Evolutionary conservation across 371 early-diverging fungal genomes (phyloP).

Genomic region (Fennellomyces sp.): DNA sequence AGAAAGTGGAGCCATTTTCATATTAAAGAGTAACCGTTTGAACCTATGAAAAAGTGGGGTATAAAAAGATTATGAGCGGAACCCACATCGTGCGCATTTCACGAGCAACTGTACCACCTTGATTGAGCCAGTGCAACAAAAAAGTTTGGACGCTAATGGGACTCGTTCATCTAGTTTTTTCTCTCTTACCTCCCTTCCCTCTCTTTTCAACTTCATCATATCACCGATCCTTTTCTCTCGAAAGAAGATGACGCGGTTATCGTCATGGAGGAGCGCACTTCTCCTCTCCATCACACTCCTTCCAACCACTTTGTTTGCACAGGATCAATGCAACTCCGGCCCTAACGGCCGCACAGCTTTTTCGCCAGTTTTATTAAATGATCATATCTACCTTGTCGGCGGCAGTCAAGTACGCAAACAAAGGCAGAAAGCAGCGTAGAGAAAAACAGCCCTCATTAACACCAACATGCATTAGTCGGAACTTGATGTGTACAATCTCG

Average conservation of each 20-base stretch:
- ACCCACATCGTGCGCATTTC: neutral
- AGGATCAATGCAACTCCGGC: neutral
- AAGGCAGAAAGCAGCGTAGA: neutral
- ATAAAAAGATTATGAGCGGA: too few relatives aligned
- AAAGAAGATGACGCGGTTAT: neutral
- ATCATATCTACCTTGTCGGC: constrained; percentile 13
- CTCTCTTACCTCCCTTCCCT: neutral
- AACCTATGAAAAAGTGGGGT: too few relatives aligned
- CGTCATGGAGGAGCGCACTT: neutral
- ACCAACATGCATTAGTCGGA: neutral
- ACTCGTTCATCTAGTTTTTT: neutral
- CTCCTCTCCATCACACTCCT: constrained; percentile 3
- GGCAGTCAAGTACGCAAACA: constrained; percentile 11
- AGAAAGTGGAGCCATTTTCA: neutral
- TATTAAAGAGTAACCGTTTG: neutral
- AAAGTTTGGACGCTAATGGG: neutral
- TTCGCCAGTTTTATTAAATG: constrained; percentile 9
- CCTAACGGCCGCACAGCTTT: constrained; percentile 10
- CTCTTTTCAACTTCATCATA: neutral
- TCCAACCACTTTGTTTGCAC: neutral
- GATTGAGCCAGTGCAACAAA: neutral
- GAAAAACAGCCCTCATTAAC: neutral
- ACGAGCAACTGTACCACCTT: neutral
- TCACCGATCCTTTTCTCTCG: neutral
- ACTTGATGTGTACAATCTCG: constrained; percentile 6